Evolutionary conservation across 495 filamentous ascomycete species (phyloP), one percentile per base, ranked within the genome.

Genomic region (Coniosporium apollinis): DNA sequence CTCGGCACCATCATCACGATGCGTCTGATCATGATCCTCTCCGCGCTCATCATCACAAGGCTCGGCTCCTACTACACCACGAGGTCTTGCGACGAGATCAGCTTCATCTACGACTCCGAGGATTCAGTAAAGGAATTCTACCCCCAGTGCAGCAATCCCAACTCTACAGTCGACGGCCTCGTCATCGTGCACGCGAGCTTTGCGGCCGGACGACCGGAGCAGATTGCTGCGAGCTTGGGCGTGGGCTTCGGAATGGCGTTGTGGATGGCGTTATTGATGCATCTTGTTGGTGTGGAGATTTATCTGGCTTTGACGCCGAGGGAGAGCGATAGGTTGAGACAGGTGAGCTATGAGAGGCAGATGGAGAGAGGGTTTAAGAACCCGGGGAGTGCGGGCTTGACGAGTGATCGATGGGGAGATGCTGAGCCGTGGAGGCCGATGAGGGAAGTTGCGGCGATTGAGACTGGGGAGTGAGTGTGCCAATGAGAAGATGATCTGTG

Each of bases 221-320:
- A 31, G 29, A 31, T 31, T 31, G 15, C 8, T 7, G 29, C 29
- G 29, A 31, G 29, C 29, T 16, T 31, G 7, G 9, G 15, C 17
- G 16, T 31, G 29, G 17, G 9, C 29, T 31, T 31, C 16, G 29
- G 29, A 7, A 31, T 31, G 29, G 29, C 29, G n/a, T n/a, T 58
- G 1, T 72, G 60, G 62, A 17, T 70, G 8, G 49, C 62, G 5
- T 33, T 67, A 0, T 21, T 58, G 2, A 20, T 70, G 7, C 60
- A 73, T 44, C 42, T 46, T 18, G 20, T 67, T 22, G 57, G 55
- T 3, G 52, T 62, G 5, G 69, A 72, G 48, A 39, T 69, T 10
- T 72, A 71, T 54, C 43, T 73, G 4, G 46, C 41, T 19, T 43
- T 68, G 6, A 74, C 70, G 2, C 63, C 68, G 5, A 43, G 43